Evolutionary conservation across 208 protist species (phyloP), one percentile per base, ranked within the genome.

Genomic region (Acanthamoeba castellanii): DNA sequence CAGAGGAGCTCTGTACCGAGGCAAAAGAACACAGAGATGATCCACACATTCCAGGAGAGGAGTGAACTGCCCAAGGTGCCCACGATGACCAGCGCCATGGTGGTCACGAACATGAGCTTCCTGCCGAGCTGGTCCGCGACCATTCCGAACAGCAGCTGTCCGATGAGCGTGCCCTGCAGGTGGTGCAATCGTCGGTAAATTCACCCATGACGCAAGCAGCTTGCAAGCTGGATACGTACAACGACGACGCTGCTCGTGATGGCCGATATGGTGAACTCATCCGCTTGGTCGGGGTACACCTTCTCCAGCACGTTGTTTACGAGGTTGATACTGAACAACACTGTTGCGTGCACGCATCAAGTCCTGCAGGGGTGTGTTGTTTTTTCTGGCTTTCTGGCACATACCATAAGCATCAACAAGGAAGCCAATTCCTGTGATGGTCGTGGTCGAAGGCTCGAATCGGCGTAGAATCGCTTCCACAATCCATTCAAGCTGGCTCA

Each of bases 111-210:
- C 5, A 95, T 61, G 20, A 88, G 45, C 30, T 81, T 70, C 50
- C 96, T 64, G 55, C 96, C 96, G 13, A 95, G 66, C n/a, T 82
- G 45, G 90, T 97, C 96, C 9, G 92, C 96, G 14, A 97, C 30
- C 52, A 96, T 78, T 16, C 96, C 96, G 70, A 97, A 97, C 13
- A 96, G n/a, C 20, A 97, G 50, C 92, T 97, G 96, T 8, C 96
- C 96, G 45, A 92, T 81, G 85, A 96, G 74, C 13, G 95, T 95
- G 42, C 95, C 95, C 78, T 85, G 72, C 30, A 81, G 6, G n/a
- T 13, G 37, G 66, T 59, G 55, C 55, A 13, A 59, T 22, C 14
- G 18, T 25, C 9, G 3, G 55, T 59, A 6, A 57, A 57, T 57
- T 13, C 16, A 9, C 52, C 55, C 18, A 16, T 25, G 18, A 22